Percentiles rank a stretch among this genome's conserved stretches.
Evolutionary conservation across 371 early-diverging fungal species (phyloP).

Genomic region (Syncephalastrum monosporum): DNA sequence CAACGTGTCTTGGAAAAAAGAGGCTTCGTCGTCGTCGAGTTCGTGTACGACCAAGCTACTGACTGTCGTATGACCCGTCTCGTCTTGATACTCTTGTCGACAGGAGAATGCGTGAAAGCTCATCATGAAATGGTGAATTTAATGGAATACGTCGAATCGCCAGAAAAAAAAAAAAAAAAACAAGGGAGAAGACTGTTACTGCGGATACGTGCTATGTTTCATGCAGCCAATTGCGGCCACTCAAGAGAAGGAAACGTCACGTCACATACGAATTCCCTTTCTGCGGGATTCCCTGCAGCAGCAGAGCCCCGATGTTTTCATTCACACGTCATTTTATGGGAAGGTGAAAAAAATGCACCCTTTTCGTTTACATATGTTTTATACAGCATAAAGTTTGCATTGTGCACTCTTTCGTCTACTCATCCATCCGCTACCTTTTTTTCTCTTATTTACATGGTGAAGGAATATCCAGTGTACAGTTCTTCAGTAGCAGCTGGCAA

Average conservation of each 20-base stretch:
- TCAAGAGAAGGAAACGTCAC: neutral
- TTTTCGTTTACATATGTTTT: no score
- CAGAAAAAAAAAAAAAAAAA: neutral
- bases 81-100: neutral
- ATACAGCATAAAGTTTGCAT: no score
- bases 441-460: no score
- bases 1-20: slow-evolving; percentile 3
- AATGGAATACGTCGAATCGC: neutral
- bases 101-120: neutral
- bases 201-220: neutral
- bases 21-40: slow-evolving; percentile 9
- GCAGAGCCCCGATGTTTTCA: slow-evolving; percentile 6
- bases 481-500: slow-evolving; percentile 21
- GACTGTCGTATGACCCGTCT: neutral
- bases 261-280: neutral
- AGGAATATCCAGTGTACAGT: neutral
- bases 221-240: neutral
- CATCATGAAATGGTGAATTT: neutral
- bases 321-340: neutral
- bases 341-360: no score
- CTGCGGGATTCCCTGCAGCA: neutral
- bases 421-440: no score
- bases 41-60: slow-evolving; percentile 11
- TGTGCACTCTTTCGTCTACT: no score
- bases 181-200: neutral